A percentile compares a stretch with the other conserved stretches of the same genome.
These are phyloP conservation scores for Picochlorum sp. DNA, from an alignment of 139 green algal species.

Conservation along the genomic window DNA sequence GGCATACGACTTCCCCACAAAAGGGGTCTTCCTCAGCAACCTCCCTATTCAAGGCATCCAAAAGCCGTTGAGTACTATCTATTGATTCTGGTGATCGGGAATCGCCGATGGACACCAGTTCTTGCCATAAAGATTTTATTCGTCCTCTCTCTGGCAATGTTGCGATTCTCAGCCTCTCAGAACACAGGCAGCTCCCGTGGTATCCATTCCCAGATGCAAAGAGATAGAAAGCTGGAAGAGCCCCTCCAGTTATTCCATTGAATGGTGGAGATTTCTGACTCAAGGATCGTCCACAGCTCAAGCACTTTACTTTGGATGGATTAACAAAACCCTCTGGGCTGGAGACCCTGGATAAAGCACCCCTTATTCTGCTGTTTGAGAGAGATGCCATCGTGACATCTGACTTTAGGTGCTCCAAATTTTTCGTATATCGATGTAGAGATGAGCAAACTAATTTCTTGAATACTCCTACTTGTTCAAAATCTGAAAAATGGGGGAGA, in stretches of 20 bases:
- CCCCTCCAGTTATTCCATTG: constrained; percentile 29
- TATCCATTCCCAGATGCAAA: constrained; percentile 68
- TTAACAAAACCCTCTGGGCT: too few species aligned
- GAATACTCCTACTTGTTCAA: constrained; percentile 92
- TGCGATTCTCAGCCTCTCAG: constrained; percentile 36
- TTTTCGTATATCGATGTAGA: constrained; percentile 76
- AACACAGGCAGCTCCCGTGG: constrained; percentile 45
- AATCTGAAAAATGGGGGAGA: constrained; percentile 93
- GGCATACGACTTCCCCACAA: constrained; percentile 45
- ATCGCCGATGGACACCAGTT: too few species aligned
- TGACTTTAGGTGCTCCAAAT: constrained; percentile 46
- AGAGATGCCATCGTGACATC: constrained; percentile 67
- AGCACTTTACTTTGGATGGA: too few species aligned
- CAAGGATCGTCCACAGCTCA: constrained; percentile 39
- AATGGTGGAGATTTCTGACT: constrained; percentile 19
- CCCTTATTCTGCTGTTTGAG: constrained; percentile 34
- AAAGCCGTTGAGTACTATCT: constrained; percentile 16
- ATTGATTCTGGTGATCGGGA: too few species aligned
- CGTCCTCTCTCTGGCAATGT: too few species aligned
- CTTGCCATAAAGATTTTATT: too few species aligned
- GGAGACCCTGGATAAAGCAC: not conserved
- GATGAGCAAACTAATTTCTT: constrained; percentile 75
- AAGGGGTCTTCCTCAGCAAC: constrained; percentile 54
- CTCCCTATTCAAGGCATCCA: constrained; percentile 30
- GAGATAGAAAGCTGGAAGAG: constrained; percentile 56